These are phyloP conservation scores for Cenchrus purpureus DNA, from an alignment of 176 grass and related monocot species.

Conservation along the genomic window DNA sequence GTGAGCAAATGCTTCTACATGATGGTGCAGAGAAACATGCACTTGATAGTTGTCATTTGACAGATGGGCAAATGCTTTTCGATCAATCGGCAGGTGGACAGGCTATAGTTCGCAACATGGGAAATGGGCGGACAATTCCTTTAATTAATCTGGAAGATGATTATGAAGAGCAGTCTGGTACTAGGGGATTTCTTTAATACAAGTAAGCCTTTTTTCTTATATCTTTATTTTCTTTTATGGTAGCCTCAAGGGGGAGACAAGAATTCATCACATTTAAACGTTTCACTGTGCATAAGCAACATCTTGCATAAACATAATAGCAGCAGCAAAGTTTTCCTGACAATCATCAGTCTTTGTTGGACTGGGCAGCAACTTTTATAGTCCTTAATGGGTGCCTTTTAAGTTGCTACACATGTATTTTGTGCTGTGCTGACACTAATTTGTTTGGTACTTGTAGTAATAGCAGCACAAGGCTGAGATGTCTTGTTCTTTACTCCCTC, in stretches of 20 bases:
- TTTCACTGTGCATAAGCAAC: slow-evolving; percentile 47
- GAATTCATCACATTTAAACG: slow-evolving; percentile 35
- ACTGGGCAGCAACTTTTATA: background rate
- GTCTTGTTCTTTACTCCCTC: background rate
- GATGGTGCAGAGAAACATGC: slow-evolving; percentile 13
- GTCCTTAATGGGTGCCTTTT: background rate
- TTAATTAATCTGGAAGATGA: slow-evolving; percentile 56
- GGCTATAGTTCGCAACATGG: slow-evolving; percentile 9
- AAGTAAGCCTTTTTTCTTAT: slow-evolving; percentile 43
- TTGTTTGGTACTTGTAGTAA: background rate
- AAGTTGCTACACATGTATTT: background rate
- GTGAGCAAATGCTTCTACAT: slow-evolving; percentile 31
- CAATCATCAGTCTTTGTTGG: slow-evolving; percentile 27
- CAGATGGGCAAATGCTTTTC: slow-evolving; percentile 31
- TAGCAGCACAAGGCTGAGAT: background rate
- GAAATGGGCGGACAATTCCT: slow-evolving; percentile 35
- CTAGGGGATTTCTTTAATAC: slow-evolving; percentile 36
- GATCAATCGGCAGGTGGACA: slow-evolving; percentile 28
- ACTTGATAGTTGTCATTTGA: slow-evolving; percentile 11
- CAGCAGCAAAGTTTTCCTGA: slow-evolving; percentile 38
- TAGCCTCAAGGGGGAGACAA: slow-evolving; percentile 21
- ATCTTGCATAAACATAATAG: background rate
- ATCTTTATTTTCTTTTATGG: slow-evolving; percentile 19
- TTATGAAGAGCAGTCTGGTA: slow-evolving; percentile 42
- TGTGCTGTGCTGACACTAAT: background rate